Evolutionary conservation across 257 asterid genomes (phyloP).

Genomic region (Salvia miltiorrhiza): DNA sequence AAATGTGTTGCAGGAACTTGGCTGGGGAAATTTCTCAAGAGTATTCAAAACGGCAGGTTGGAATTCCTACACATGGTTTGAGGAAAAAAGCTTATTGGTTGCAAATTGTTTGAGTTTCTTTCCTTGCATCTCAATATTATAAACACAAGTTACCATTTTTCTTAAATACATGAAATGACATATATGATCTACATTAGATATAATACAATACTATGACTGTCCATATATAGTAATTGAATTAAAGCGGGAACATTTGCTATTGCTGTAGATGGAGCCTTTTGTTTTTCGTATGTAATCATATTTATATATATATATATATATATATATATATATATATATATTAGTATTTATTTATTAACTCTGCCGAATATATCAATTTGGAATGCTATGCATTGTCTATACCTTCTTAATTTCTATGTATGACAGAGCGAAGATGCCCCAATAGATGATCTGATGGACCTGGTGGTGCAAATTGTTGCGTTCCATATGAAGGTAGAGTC

Average conservation of each 20-base stretch:
- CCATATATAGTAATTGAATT: not conserved
- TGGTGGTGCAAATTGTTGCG: constrained; percentile 84
- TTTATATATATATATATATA: not conserved
- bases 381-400: not conserved
- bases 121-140: too few species aligned
- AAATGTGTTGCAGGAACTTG: constrained; percentile 60
- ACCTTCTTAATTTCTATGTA: constrained; percentile 9
- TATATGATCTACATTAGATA: not conserved
- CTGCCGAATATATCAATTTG: not conserved
- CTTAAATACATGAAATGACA: too few species aligned
- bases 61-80: constrained; percentile 11
- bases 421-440: constrained; percentile 57
- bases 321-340: not conserved
- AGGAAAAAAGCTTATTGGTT: constrained; percentile 8
- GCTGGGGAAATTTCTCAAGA: constrained; percentile 92
- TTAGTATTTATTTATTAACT: too few species aligned
- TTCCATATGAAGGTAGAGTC: constrained; percentile 84
- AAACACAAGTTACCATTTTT: too few species aligned
- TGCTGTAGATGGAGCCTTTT: not conserved
- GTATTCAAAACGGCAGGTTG: constrained; percentile 76
- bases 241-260: not conserved
- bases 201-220: not conserved
- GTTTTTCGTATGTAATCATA: not conserved
- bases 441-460: constrained; percentile 76
- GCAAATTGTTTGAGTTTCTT: not conserved